Evolutionary conservation across 495 filamentous ascomycete genomes (phyloP).

Genomic region (Penicillium parvum): DNA sequence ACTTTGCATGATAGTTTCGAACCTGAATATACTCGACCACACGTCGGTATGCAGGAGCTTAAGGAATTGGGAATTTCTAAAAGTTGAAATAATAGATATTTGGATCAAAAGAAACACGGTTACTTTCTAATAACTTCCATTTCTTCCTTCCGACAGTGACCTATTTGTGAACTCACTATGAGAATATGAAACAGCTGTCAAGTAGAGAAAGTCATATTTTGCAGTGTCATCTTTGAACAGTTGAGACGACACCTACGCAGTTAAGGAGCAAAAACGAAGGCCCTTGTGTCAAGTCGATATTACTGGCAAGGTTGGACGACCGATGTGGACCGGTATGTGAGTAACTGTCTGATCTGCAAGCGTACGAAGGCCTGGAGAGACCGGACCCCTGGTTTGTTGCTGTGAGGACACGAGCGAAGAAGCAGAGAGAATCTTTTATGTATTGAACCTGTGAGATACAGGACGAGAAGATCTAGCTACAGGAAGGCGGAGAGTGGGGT

Average conservation of each 20-base stretch:
- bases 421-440: no score
- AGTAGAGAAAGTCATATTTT: no score
- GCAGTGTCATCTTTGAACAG: no score
- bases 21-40: constrained; percentile 11
- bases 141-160: no score
- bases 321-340: neutral
- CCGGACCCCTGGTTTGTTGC: neutral
- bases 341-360: neutral
- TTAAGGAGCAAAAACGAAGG: constrained; percentile 3
- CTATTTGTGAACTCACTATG: no score
- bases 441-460: no score
- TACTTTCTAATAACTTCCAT: neutral
- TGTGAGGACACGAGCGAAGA: no score
- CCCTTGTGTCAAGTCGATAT: neutral
- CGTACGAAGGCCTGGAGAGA: constrained; percentile 3
- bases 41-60: constrained; percentile 5
- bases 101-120: neutral
- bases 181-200: no score
- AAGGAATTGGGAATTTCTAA: constrained; percentile 6
- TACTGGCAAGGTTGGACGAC: neutral
- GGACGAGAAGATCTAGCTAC: no score
- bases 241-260: neutral
- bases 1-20: constrained; percentile 10
- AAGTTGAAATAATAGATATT: neutral
- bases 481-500: no score